Base-by-base conservation (phyloP, 345 rosid species). In the Populus euphratica region DNA sequence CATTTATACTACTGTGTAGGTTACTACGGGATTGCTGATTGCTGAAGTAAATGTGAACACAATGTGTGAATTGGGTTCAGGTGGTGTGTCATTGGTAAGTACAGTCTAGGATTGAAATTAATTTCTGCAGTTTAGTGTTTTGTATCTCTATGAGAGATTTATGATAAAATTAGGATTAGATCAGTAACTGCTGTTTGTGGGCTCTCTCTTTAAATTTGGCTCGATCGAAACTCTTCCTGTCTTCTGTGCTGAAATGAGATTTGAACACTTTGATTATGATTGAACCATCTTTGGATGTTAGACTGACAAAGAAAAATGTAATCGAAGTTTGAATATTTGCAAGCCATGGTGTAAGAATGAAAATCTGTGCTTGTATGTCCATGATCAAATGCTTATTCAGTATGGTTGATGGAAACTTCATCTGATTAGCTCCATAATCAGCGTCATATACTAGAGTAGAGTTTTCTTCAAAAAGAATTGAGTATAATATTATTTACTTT, bases 11-110 rank as follows among this genome's bases (percentile, higher is more conserved):
- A 63, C 29, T 31, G 23, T 75, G 79, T 88, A 93, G 98, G 95
- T 94, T 77, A 89, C 87, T 29, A 94, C 97, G 9, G 97, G 98
- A 69, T 80, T 94, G 85, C 93, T 94, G 31, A 62, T 93, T 81
- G 98, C 98, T 71, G 98, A 92, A 89, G 96, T 94, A 41, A 94
- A 92, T 83, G 93, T 92, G 72, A 91, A 85, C 68, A 93, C 98
- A 21, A 93, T 94, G 98, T 87, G 91, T 68, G 98, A 94, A 83
- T 67, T 94, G 79, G 98, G 98, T 76, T 89, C 98, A 21, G 98
- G 98, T 20, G 95, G 98, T 44, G 96, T 93, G 43, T 93, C 98
- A 25, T 84, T 94, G 83, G 98, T 94, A 89, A 82, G 62, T 70
- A 3, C 65, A 7, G 20, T 63, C 13, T 41, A 1, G 17, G 6